Conservation (phyloP, 208 protist genomes). For the Vickermania ingenoplastis region DNA sequence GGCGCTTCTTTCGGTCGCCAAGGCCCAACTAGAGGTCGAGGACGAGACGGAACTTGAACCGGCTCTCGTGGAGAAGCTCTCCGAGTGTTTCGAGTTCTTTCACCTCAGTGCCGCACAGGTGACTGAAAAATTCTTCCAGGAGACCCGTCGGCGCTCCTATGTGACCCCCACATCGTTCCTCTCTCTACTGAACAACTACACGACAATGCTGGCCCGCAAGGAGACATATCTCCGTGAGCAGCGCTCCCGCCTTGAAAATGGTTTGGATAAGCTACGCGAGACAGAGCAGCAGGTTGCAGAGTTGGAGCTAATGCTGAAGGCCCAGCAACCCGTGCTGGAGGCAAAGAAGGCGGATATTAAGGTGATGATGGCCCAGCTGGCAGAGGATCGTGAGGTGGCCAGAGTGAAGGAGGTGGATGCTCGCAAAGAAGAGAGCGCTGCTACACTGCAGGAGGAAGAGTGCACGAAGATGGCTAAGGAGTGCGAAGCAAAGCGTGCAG, state of each 20-base stretch:
- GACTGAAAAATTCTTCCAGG: constrained; percentile 86
- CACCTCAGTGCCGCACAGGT: constrained; percentile 85
- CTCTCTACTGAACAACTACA: constrained; percentile 90
- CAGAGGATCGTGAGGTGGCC: constrained; percentile 87
- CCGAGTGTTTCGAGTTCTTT: constrained; percentile 87
- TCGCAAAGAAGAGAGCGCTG: constrained; percentile 86
- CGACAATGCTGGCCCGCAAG: constrained; percentile 76
- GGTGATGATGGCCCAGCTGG: constrained; percentile 89
- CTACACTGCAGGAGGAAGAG: constrained; percentile 90
- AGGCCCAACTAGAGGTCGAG: constrained; percentile 41
- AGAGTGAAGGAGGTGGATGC: constrained; percentile 79
- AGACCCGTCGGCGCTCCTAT: constrained; percentile 93
- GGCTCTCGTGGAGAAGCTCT: constrained; percentile 24
- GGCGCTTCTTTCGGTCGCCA: constrained; percentile 91
- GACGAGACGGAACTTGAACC: not conserved
- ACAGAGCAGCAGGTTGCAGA: constrained; percentile 91
- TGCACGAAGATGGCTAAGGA: constrained; percentile 91
- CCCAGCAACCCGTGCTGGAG: constrained; percentile 93
- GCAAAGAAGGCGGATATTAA: constrained; percentile 89
- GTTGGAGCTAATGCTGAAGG: constrained; percentile 90
- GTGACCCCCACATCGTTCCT: constrained; percentile 98
- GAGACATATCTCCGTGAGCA: constrained; percentile 70
- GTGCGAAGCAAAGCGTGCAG: constrained; percentile 86
- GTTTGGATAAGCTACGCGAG: constrained; percentile 91
- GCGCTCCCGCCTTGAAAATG: constrained; percentile 88